A percentile compares a stretch with the other conserved stretches of the same genome.
Evolutionary conservation across 108 stramenopile genomes (phyloP).

Genomic region (Chaetoceros muelleri): DNA sequence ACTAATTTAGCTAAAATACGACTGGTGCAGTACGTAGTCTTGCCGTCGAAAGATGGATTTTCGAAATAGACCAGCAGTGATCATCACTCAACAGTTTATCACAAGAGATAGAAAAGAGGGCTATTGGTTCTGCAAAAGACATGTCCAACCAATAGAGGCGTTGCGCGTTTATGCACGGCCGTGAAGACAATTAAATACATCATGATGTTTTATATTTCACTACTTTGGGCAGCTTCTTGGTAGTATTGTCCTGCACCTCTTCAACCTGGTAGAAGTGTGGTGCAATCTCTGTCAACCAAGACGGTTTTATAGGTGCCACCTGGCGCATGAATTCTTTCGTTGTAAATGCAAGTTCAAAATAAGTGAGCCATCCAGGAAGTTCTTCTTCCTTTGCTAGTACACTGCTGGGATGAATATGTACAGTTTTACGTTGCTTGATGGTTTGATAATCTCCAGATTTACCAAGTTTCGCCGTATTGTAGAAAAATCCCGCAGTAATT

Average conservation of each 20-base stretch:
- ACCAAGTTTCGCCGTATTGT: constrained; percentile 87
- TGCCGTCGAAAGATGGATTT: no score
- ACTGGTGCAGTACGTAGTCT: no score
- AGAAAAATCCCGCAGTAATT: constrained; percentile 97
- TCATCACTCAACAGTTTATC: neutral
- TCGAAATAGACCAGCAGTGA: no score
- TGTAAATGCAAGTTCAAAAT: constrained; percentile 95
- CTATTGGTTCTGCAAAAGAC: neutral
- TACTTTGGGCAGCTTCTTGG: constrained; percentile 83
- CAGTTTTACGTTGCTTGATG: constrained; percentile 89
- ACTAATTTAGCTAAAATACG: no score
- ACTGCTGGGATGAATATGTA: constrained; percentile 94
- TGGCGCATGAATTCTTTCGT: constrained; percentile 98
- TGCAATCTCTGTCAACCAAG: constrained; percentile 95
- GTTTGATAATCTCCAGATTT: constrained; percentile 93
- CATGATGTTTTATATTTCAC: constrained; percentile 1
- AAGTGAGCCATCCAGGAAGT: constrained; percentile 88
- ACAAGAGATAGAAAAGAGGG: neutral
- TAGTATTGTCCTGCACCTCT: constrained; percentile 81
- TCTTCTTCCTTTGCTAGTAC: constrained; percentile 88
- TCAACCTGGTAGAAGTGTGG: constrained; percentile 94
- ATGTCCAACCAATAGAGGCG: neutral
- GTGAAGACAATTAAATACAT: neutral
- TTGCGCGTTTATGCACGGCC: neutral
- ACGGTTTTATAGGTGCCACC: constrained; percentile 87